phyloP scores from a whole-genome alignment of 140 eudicot genomes.

The Stevia rebaudiana region DNA sequence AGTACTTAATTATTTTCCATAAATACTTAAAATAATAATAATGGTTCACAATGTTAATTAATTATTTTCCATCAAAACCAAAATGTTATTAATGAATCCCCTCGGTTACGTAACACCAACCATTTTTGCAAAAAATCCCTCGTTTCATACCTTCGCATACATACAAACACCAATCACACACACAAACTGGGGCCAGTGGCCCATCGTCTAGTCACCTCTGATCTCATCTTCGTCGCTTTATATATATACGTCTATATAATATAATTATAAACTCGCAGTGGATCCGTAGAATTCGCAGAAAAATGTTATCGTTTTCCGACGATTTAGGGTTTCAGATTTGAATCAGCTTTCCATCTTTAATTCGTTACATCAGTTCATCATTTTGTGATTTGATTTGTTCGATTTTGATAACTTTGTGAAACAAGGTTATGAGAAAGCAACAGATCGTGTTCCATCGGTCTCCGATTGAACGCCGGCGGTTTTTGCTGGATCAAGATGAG shows the following conservation, averaged over 20 bases:
- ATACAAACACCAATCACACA: constrained; percentile 3
- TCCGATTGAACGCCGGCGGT: constrained; percentile 43
- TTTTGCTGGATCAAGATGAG: constrained; percentile 25
- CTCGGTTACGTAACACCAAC: constrained; percentile 13
- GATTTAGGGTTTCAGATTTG: constrained; percentile 20
- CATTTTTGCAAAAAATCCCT: constrained; percentile 2
- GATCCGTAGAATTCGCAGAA: constrained; percentile 16
- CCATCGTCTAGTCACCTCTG: neutral
- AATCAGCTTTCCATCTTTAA: constrained; percentile 11
- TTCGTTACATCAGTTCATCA: neutral
- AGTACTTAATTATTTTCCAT: no score
- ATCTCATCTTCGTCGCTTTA: constrained; percentile 1
- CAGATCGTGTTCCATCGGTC: constrained; percentile 39
- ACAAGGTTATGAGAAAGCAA: constrained; percentile 32
- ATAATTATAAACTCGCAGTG: neutral
- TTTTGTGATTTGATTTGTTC: neutral
- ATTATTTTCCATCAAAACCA: no score
- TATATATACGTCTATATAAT: neutral
- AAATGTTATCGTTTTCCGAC: constrained; percentile 15
- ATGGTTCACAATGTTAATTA: no score
- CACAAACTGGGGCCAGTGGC: constrained; percentile 4
- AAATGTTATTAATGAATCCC: neutral
- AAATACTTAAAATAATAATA: no score
- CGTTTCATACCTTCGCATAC: neutral
- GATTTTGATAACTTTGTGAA: neutral